Evolutionary conservation across 495 filamentous ascomycete species (phyloP).

Genomic region (Penicillium paxilli): DNA sequence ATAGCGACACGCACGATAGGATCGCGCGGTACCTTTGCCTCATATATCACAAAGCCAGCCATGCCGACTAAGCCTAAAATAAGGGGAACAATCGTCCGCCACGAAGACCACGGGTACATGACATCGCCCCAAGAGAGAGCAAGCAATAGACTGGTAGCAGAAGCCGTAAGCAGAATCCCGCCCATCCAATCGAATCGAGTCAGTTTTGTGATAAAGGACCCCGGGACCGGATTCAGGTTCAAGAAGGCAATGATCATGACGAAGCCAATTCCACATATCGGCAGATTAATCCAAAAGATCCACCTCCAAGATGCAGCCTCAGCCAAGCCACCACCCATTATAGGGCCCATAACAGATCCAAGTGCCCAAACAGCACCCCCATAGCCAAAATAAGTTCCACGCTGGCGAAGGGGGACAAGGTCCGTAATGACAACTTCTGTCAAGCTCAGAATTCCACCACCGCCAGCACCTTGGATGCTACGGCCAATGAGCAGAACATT

Average conservation of each 20-base stretch:
- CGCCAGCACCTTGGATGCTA: conserved; percentile 41
- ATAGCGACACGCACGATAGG: background rate
- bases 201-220: conserved; percentile 19
- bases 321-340: conserved; percentile 29
- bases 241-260: conserved; percentile 15
- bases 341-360: conserved; percentile 27
- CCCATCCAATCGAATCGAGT: conserved; percentile 37
- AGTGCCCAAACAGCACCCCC: conserved; percentile 20
- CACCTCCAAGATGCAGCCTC: conserved; percentile 28
- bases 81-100: conserved; percentile 44
- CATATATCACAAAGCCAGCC: conserved; percentile 34
- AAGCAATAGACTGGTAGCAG: conserved; percentile 33
- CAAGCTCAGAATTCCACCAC: conserved; percentile 34
- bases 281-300: conserved; percentile 30
- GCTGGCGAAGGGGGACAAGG: conserved; percentile 31
- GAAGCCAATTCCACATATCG: conserved; percentile 17
- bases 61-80: conserved; percentile 45
- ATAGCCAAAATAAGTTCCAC: conserved; percentile 20
- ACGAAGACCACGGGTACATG: conserved; percentile 36
- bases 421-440: conserved; percentile 32
- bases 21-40: conserved; percentile 13
- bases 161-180: background rate
- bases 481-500: conserved; percentile 39
- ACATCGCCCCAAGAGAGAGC: conserved; percentile 44
- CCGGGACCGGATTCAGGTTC: background rate